Base-by-base conservation (phyloP, 768 basidiomycete genomes). In the Amanita muscaria region DNA sequence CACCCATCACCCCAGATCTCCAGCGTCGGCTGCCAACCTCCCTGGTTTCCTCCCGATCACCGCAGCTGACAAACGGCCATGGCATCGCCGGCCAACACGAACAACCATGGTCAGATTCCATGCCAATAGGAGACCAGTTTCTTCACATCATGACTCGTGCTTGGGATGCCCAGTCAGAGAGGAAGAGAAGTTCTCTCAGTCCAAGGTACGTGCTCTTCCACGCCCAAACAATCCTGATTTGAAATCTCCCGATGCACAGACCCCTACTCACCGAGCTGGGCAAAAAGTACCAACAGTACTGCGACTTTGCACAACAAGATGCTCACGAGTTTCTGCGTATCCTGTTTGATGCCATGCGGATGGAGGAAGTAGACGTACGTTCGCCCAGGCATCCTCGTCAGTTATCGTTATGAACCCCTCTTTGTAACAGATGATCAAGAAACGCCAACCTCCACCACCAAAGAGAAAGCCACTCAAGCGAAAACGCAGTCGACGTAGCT, bases 241-340 rank as follows among this genome's bases (percentile, higher is more conserved):
- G n/a, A n/a, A n/a, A n/a, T n/a, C n/a, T n/a, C n/a, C n/a, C n/a
- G n/a, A n/a, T n/a, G n/a, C n/a, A 29, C 44, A 87, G 86, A 55
- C 69, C 72, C 5, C 56, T 94, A 31, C 64, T 94, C 14, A 59
- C 69, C 22, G 71, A 76, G 9, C 66, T 96, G 12, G 86, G 90
- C 2, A 68, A 70, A 53, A 96, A 94, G 63, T 87, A 93, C 58
- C 89, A 91, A 51, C 92, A 98, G 56, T 98, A 96, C 55, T 77
- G 88, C 35, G 92, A 93, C 56, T 93, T 92, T 60, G 80, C 86
- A 6, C 93, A 98, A 61, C 93, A 96, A 61, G 93, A 98, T 57
- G 89, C 92, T 18, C 93, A 96, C 59, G 93, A 98, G 65, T 83
- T 94, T 50, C 64, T 97, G 19, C 74, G 88, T 25, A 91, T 92